phyloP scores from a whole-genome alignment of 2,329 filamentous ascomycete genomes.

The Diaporthe sp. region DNA sequence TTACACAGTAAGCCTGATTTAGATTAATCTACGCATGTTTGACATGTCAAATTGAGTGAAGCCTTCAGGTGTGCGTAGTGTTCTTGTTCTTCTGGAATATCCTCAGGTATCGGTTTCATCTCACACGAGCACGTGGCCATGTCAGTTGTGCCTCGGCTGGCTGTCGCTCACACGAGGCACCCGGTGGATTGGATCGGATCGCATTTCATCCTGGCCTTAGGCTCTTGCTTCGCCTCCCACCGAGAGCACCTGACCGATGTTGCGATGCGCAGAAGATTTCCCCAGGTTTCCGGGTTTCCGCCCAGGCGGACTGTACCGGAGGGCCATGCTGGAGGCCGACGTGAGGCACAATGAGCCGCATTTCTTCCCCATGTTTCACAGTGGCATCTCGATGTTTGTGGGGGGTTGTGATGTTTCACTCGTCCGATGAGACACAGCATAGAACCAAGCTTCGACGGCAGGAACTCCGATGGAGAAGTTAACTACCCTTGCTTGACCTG shows the following conservation, averaged over 20 bases:
- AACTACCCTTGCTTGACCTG: neutral
- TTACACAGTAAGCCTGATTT: neutral
- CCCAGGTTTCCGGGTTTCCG: neutral
- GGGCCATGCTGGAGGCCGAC: neutral
- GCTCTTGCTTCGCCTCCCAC: neutral
- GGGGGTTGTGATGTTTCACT: constrained; percentile 8
- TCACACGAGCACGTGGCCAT: neutral
- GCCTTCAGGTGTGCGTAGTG: no score
- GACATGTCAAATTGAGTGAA: no score
- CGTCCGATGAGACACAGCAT: constrained; percentile 1
- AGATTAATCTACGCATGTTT: neutral
- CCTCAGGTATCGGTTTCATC: no score
- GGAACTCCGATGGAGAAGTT: constrained; percentile 27
- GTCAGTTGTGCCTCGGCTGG: neutral
- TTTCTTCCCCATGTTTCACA: constrained; percentile 20
- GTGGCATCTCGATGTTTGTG: constrained; percentile 8
- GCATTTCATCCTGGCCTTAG: neutral
- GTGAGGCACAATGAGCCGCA: neutral
- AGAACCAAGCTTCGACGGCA: neutral
- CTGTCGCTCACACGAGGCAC: neutral
- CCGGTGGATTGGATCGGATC: neutral
- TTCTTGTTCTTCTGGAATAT: no score
- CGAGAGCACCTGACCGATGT: neutral
- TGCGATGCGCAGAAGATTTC: neutral
- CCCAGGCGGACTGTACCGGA: neutral